Evolutionary conservation across 179 eudicot species (phyloP), one percentile per base, ranked within the genome.

Genomic region (Amaranthus tricolor): DNA sequence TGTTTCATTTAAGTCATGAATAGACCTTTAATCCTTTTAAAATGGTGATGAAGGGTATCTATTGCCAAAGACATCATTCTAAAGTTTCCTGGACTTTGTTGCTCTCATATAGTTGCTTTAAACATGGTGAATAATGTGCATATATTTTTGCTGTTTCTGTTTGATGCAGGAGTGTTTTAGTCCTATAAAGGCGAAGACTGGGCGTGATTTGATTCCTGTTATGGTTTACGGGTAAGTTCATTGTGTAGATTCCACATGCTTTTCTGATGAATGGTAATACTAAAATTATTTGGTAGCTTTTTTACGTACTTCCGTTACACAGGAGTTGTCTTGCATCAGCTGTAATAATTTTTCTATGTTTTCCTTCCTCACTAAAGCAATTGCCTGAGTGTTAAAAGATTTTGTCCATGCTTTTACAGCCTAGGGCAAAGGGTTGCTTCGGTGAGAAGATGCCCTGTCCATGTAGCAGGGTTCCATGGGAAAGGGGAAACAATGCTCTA

Each of bases 121-220:
- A 7, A 10, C 21, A 64, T 69, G 55, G 53, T 31, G 49, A 12
- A 17, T 12, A 47, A 64, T 60, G 19, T 43, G 52, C 43, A 17
- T 62, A 48, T 48, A 3, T 15, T 50, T 44, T 9, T 71, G 69
- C 47, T 69, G 63, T 19, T 68, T 54, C 43, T 52, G 20, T 65
- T 65, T 12, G 62, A 48, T 69, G 7, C 80, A 85, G 88, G 88
- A 82, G 72, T 78, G 85, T 52, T 85, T 85, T 76, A 82, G 79
- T 72, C 88, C 88, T 43, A 85, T 85, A 78, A 79, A 82, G 75
- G 73, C 84, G 10, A 80, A 69, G 66, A 73, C 70, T 70, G 84
- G 85, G 24, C 88, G 85, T 76, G 88, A 85, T 76, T 72, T 85
- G 11, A 85, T 85, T 58, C 88, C 88, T 73, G 82, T 85, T 43